Evolutionary conservation across 2,329 filamentous ascomycete species (phyloP).

Genomic region (Colletotrichum cuscutae): DNA sequence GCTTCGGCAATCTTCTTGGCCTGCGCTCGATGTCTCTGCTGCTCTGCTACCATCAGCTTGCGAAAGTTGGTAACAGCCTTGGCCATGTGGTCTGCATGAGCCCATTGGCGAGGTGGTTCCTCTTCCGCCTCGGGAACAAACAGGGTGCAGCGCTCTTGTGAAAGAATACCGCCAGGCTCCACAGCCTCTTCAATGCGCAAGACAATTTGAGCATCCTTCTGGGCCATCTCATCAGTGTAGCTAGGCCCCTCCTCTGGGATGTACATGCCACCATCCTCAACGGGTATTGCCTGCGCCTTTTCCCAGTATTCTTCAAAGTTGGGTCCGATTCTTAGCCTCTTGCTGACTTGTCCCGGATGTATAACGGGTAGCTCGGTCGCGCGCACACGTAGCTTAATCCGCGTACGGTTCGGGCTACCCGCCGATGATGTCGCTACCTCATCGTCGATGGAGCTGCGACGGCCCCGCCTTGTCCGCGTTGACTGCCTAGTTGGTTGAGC

Average conservation of each 20-base stretch:
- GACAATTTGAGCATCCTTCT: conserved; percentile 76
- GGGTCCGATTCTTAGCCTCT: conserved; percentile 62
- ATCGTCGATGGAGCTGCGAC: conserved; percentile 48
- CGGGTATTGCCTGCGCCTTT: conserved; percentile 59
- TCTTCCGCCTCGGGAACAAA: conserved; percentile 78
- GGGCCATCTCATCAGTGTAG: conserved; percentile 71
- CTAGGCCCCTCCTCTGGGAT: conserved; percentile 64
- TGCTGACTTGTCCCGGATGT: conserved; percentile 67
- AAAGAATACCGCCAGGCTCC: conserved; percentile 80
- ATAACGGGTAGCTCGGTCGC: conserved; percentile 65
- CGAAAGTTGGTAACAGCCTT: conserved; percentile 84
- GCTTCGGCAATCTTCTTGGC: conserved; percentile 85
- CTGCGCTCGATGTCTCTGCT: conserved; percentile 77
- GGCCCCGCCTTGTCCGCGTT: conserved; percentile 54
- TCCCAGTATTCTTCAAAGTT: conserved; percentile 69
- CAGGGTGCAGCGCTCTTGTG: conserved; percentile 73
- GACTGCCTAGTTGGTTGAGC: conserved; percentile 52
- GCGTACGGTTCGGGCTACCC: conserved; percentile 45
- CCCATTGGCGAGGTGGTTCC: conserved; percentile 82
- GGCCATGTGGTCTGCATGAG: conserved; percentile 86
- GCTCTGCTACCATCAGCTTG: conserved; percentile 82
- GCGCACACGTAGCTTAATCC: conserved; percentile 61
- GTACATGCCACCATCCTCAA: conserved; percentile 68
- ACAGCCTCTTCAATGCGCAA: conserved; percentile 77
- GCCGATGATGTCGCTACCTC: conserved; percentile 28